Conservation (phyloP, 78 protist species). For the Monocercomonoides exilis region DNA sequence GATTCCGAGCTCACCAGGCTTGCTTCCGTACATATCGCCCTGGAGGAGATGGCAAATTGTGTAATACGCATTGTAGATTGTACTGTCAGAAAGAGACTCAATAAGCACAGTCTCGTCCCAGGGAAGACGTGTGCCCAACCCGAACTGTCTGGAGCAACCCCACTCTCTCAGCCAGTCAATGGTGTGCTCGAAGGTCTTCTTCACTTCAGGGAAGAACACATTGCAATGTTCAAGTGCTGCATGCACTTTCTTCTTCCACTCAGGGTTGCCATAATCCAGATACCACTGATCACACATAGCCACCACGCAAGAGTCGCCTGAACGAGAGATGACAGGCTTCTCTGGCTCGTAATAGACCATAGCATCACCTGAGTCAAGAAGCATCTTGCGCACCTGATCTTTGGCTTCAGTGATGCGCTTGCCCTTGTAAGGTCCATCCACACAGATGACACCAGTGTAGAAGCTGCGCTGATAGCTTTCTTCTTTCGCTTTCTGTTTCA, state of each 20-base stretch:
- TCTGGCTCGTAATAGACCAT: constrained; percentile 88
- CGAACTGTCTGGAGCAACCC: constrained; percentile 97
- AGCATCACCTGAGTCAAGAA: neutral
- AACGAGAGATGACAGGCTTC: constrained; percentile 77
- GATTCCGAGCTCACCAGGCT: constrained; percentile 54
- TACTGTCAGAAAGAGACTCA: constrained; percentile 98
- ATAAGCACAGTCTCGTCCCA: constrained; percentile 72
- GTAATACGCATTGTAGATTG: constrained; percentile 99
- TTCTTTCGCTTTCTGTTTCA: constrained; percentile 84
- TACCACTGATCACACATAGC: constrained; percentile 94
- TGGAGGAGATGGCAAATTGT: constrained; percentile 91
- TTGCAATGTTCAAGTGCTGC: constrained; percentile 42
- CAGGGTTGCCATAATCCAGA: constrained; percentile 86
- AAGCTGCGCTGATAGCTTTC: constrained; percentile 65
- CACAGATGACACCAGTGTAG: constrained; percentile 69
- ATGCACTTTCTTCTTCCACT: constrained; percentile 63
- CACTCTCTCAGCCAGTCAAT: constrained; percentile 79
- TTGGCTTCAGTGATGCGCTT: constrained; percentile 73
- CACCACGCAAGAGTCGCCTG: constrained; percentile 95
- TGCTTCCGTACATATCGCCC: constrained; percentile 58
- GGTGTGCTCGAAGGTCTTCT: constrained; percentile 39
- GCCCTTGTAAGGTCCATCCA: constrained; percentile 64
- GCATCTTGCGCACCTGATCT: constrained; percentile 35
- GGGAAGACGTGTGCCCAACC: constrained; percentile 95
- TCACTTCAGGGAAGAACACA: constrained; percentile 22